Conservation (phyloP, 2,329 filamentous ascomycete genomes). For the Drechslerella dactyloides region DNA sequence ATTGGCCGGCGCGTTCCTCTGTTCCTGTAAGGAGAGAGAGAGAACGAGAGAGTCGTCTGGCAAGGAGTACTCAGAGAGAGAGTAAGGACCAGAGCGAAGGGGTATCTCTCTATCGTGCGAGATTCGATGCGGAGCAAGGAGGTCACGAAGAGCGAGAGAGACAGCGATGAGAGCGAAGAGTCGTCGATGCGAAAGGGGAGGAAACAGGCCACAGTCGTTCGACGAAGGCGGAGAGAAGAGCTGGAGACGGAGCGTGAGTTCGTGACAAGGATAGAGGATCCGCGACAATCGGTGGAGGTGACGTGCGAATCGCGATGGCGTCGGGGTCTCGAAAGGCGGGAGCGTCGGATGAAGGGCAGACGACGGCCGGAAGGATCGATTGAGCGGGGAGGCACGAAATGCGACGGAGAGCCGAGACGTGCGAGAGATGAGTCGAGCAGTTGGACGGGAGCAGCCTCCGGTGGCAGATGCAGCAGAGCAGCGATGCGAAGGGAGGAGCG, state of each 20-base stretch:
- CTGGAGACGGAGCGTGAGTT: not conserved
- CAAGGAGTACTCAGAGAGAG: constrained; percentile 1
- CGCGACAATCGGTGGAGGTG: not conserved
- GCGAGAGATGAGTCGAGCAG: no score
- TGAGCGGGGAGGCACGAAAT: not conserved
- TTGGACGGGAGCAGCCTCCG: not conserved
- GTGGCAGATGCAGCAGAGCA: constrained; percentile 7
- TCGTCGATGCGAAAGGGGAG: not conserved
- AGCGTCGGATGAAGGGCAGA: not conserved
- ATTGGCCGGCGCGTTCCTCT: not conserved
- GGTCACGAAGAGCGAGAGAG: no score
- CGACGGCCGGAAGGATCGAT: not conserved
- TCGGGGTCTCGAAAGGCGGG: not conserved
- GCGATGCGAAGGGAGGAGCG: constrained; percentile 18
- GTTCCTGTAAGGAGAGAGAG: not conserved
- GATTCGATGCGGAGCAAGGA: not conserved
- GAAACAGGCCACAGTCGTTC: not conserved
- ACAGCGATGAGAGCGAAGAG: not conserved
- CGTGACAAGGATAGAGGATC: not conserved
- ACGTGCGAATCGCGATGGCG: not conserved
- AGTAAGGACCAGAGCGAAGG: not conserved
- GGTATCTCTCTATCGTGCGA: not conserved
- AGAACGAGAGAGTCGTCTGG: not conserved
- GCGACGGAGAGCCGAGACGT: not conserved
- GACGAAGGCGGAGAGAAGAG: not conserved